Base-by-base conservation (phyloP, 2,329 filamentous ascomycete genomes). In the Xylariaceae sp. region DNA sequence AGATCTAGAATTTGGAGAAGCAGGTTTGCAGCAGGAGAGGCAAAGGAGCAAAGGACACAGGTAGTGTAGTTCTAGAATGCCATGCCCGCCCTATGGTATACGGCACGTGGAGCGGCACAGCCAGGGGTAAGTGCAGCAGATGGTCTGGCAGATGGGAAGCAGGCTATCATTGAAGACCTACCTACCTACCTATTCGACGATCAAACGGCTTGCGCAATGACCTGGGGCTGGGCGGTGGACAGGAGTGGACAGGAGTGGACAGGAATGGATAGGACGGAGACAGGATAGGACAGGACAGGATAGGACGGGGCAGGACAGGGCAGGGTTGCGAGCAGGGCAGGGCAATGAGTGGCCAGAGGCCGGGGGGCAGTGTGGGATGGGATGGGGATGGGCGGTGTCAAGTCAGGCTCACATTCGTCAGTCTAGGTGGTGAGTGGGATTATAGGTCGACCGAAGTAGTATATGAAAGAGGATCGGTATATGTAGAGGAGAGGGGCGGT, bases 41-140 rank as follows among this genome's bases (percentile, higher is more conserved):
- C 59, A 54, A 30, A 30, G 23, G 23, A 30, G 23, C 23, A 30
- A 30, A 59, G 58, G 42, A 56, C 50, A 53, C 13, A 42, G 37
- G 37, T 13, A 42, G 42, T 6, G 42, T 42, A 57, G 51, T 48
- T 56, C 44, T 58, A 35, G 57, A 49, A 58, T 39, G 37, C 18
- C 48, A 58, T 39, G 39, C 35, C 59, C 56, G 57, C 62, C 54
- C 57, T 62, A 56, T 53, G 56, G 52, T 52, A 47, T 53, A 62
- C 59, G 59, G 54, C 61, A 63, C 61, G 61, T 63, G 61, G 61
- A 56, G 57, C 45, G 45, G 59, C 54, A 60, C 53, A 15, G 59
- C 62, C 57, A 60, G 62, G 58, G 61, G 53, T 37, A 51, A 51
- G 23, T 63, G 59, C 61, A 63, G 56, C 57, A 55, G 56, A 53